Conservation (phyloP, 768 basidiomycete species). For the Suillus placidus region DNA sequence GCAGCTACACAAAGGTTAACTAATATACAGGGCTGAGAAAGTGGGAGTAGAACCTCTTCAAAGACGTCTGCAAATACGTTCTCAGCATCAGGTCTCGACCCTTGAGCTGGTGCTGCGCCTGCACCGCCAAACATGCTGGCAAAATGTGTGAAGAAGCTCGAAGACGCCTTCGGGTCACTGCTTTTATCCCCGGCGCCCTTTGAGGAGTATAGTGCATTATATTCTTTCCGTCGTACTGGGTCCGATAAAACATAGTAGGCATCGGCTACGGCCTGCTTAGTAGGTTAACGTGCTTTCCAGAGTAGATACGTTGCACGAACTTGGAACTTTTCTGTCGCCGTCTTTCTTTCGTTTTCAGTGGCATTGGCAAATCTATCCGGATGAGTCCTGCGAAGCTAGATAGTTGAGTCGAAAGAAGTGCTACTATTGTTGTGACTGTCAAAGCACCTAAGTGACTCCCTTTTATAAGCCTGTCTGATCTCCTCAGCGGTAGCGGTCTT, state of each 20-base stretch:
- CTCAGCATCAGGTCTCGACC: conserved; percentile 71
- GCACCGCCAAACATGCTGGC: conserved; percentile 65
- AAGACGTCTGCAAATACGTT: conserved; percentile 88
- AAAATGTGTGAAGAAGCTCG: conserved; percentile 78
- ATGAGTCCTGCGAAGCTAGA: conserved; percentile 64
- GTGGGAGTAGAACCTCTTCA: conserved; percentile 65
- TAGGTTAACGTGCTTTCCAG: background rate
- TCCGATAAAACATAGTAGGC: conserved; percentile 95
- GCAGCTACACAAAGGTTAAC: conserved; percentile 46
- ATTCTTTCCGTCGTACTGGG: conserved; percentile 67
- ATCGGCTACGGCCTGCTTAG: conserved; percentile 77
- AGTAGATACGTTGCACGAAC: conserved; percentile 38
- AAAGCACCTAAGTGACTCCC: conserved; percentile 70
- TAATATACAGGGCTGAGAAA: background rate
- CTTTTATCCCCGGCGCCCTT: conserved; percentile 54
- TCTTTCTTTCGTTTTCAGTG: conserved; percentile 66
- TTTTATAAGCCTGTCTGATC: conserved; percentile 76
- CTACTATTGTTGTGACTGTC: background rate
- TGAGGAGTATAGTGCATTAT: conserved; percentile 66
- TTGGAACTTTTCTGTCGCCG: conserved; percentile 86
- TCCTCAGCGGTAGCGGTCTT: conserved; percentile 68
- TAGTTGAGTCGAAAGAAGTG: conserved; percentile 20
- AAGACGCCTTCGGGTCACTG: conserved; percentile 65
- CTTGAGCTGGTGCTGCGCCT: conserved; percentile 33
- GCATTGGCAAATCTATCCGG: conserved; percentile 82